These are phyloP conservation scores for Penicillium goetzii DNA, from an alignment of 495 filamentous ascomycete genomes.

Conservation along the genomic window DNA sequence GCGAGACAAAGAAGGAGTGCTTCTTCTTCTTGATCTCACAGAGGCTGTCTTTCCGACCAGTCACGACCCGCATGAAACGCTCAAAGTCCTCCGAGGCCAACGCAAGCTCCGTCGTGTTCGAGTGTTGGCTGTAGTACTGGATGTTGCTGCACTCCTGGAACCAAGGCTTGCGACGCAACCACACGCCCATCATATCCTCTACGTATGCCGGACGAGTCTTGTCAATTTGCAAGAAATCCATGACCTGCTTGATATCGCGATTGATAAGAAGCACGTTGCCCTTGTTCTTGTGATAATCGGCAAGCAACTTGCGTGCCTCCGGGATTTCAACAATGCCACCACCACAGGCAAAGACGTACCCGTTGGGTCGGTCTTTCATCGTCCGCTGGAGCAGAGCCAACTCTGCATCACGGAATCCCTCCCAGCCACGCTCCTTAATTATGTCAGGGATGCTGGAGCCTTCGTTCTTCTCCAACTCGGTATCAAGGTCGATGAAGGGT, in stretches of 20 bases:
- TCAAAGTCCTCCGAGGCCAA: slow-evolving; percentile 76
- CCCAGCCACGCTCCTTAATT: slow-evolving; percentile 80
- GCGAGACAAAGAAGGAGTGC: slow-evolving; percentile 88
- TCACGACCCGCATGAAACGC: slow-evolving; percentile 75
- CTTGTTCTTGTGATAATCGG: slow-evolving; percentile 72
- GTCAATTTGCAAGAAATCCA: slow-evolving; percentile 87
- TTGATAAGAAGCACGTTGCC: slow-evolving; percentile 90
- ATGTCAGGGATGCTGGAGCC: slow-evolving; percentile 83
- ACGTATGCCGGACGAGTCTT: slow-evolving; percentile 91
- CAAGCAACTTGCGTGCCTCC: slow-evolving; percentile 76
- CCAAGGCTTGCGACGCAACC: slow-evolving; percentile 88
- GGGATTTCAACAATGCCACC: slow-evolving; percentile 91
- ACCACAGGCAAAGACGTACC: slow-evolving; percentile 88
- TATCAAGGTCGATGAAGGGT: slow-evolving; percentile 84
- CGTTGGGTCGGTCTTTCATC: slow-evolving; percentile 72
- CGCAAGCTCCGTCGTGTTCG: slow-evolving; percentile 52
- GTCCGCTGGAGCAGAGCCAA: slow-evolving; percentile 70
- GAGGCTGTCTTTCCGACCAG: slow-evolving; percentile 68
- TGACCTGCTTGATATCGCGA: slow-evolving; percentile 83
- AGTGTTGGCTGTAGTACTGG: slow-evolving; percentile 83
- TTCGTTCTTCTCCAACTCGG: slow-evolving; percentile 73
- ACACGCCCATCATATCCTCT: slow-evolving; percentile 92
- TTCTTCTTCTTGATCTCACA: slow-evolving; percentile 67
- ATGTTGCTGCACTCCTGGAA: slow-evolving; percentile 94
- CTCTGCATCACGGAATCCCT: slow-evolving; percentile 84